These are phyloP conservation scores for Triglochin maritima DNA, from an alignment of 106 monocot species.

Conservation along the genomic window DNA sequence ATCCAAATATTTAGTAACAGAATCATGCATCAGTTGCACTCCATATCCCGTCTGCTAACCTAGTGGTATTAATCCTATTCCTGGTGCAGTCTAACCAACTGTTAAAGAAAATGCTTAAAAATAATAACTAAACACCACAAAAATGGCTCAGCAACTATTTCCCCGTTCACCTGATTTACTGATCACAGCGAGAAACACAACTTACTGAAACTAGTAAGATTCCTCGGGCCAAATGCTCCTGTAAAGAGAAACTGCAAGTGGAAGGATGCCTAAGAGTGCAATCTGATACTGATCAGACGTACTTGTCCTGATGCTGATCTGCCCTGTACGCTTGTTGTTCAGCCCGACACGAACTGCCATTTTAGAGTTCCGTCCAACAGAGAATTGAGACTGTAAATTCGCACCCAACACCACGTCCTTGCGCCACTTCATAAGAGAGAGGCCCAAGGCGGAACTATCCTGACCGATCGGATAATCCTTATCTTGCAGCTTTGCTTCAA, in stretches of 20 bases:
- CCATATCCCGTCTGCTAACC: no score
- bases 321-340: constrained; percentile 76
- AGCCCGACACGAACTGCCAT: constrained; percentile 62
- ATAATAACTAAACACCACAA: no score
- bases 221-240: constrained; percentile 41
- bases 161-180: no score
- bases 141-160: no score
- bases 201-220: constrained; percentile 19
- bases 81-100: no score
- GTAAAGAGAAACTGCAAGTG: constrained; percentile 40
- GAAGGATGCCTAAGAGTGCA: constrained; percentile 54
- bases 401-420: constrained; percentile 64
- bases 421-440: constrained; percentile 79
- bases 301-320: constrained; percentile 68
- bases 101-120: no score
- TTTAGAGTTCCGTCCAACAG: constrained; percentile 55
- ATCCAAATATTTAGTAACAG: no score
- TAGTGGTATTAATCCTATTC: no score
- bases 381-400: constrained; percentile 71
- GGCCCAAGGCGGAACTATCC: constrained; percentile 43
- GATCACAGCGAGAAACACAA: constrained; percentile 1
- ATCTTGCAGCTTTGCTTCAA: constrained; percentile 60
- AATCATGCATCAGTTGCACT: no score
- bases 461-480: constrained; percentile 77
- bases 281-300: constrained; percentile 65